These are phyloP conservation scores for Penicillium sp. DNA, from an alignment of 2,329 filamentous ascomycete species.

Conservation along the genomic window DNA sequence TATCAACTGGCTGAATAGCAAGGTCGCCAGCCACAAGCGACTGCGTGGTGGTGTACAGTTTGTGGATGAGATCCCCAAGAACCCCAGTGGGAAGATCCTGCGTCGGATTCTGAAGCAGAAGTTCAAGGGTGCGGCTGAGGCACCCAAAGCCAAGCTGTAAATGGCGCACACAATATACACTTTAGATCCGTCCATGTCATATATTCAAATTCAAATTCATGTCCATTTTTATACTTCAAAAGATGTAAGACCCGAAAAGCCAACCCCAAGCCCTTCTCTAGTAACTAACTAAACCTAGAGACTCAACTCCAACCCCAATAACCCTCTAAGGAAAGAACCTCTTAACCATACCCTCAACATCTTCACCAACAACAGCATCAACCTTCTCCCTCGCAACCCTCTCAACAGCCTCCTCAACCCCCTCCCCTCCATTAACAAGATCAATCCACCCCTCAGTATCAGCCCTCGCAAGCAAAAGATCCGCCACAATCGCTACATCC, in stretches of 20 bases:
- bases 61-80: conserved; percentile 50
- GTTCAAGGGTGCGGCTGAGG: conserved; percentile 40
- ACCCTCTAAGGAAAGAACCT: conserved; percentile 29
- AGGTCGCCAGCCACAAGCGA: conserved; percentile 48
- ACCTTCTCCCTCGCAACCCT: conserved; percentile 45
- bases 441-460: conserved; percentile 56
- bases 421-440: conserved; percentile 53
- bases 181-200: background rate
- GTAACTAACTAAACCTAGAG: background rate
- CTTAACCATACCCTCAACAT: conserved; percentile 48
- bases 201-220: background rate
- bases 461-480: conserved; percentile 49
- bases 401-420: conserved; percentile 48
- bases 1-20: conserved; percentile 42
- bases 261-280: background rate
- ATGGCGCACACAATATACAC: background rate
- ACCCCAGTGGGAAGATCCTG: conserved; percentile 50
- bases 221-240: background rate
- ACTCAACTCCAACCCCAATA: background rate
- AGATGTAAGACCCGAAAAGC: background rate
- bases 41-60: conserved; percentile 49
- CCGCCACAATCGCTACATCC: conserved; percentile 54
- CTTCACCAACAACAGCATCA: conserved; percentile 53
- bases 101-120: conserved; percentile 46
- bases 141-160: conserved; percentile 45